Percentiles rank a stretch among this genome's conserved stretches.
Evolutionary conservation across 2,329 filamentous ascomycete genomes (phyloP).

Genomic region (Aspergillus intermedius): DNA sequence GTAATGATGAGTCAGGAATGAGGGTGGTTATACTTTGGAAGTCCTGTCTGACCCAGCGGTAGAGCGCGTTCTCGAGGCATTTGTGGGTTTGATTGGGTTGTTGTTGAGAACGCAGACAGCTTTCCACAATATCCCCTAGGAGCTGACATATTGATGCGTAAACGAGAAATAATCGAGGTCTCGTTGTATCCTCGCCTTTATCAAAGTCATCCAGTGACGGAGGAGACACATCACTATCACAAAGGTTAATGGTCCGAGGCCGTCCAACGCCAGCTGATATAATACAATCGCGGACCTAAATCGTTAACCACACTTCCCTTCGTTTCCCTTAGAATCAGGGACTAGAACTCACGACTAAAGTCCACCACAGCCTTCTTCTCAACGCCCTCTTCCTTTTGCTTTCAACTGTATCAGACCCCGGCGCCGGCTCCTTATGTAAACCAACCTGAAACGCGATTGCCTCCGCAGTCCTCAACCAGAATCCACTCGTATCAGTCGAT

Average conservation of each 20-base stretch:
- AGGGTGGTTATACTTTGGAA: slow-evolving; percentile 12
- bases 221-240: slow-evolving; percentile 34
- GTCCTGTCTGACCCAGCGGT: slow-evolving; percentile 35
- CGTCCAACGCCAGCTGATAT: slow-evolving; percentile 37
- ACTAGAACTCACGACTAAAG: slow-evolving; percentile 29
- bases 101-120: slow-evolving; percentile 31
- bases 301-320: not conserved
- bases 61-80: slow-evolving; percentile 34
- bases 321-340: not conserved
- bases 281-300: slow-evolving; percentile 32
- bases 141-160: slow-evolving; percentile 36
- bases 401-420: too few species aligned
- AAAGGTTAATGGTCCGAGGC: slow-evolving; percentile 36
- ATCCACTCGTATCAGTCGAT: too few species aligned
- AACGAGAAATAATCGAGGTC: slow-evolving; percentile 28
- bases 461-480: too few species aligned
- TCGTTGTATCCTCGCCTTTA: slow-evolving; percentile 17
- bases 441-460: too few species aligned
- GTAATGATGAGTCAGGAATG: not conserved
- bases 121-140: slow-evolving; percentile 37
- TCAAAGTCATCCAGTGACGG: slow-evolving; percentile 33
- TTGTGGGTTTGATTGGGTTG: slow-evolving; percentile 13
- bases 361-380: slow-evolving; percentile 42
- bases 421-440: too few species aligned
- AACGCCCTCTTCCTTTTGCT: slow-evolving; percentile 8